Conservation (phyloP, 805 yeast species). For the Tetrapisispora pingtungensis region DNA sequence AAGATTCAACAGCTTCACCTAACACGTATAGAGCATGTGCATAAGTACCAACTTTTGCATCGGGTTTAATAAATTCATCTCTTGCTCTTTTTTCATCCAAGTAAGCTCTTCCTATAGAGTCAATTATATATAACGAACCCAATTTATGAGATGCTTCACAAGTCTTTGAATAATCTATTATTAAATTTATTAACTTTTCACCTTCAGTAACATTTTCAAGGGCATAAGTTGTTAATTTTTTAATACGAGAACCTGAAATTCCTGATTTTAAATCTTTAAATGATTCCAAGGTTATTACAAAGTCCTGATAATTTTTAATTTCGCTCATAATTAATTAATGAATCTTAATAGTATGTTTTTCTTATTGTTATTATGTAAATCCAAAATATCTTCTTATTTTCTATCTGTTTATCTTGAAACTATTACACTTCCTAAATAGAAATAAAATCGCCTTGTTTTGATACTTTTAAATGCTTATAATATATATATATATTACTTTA, state of each 20-base stretch:
- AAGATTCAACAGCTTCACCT: constrained; percentile 50
- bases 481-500: too few relatives aligned
- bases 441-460: too few relatives aligned
- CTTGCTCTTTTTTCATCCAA: constrained; percentile 61
- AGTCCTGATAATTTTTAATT: constrained; percentile 24
- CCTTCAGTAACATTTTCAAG: constrained; percentile 46
- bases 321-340: constrained; percentile 5
- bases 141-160: constrained; percentile 75
- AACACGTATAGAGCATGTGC: constrained; percentile 64
- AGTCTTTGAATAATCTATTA: constrained; percentile 45
- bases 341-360: too few relatives aligned
- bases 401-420: too few relatives aligned
- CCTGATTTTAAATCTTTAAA: constrained; percentile 62
- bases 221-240: constrained; percentile 71
- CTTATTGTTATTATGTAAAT: too few relatives aligned
- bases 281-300: constrained; percentile 35
- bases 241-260: constrained; percentile 91
- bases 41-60: constrained; percentile 58
- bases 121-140: constrained; percentile 85
- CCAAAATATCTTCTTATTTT: too few relatives aligned
- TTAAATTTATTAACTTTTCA: constrained; percentile 19
- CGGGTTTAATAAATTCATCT: constrained; percentile 37
- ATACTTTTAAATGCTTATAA: too few relatives aligned
- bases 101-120: constrained; percentile 80
- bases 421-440: too few relatives aligned